These are phyloP conservation scores for Zarea fungicola DNA, from an alignment of 2,329 filamentous ascomycete species.

Conservation along the genomic window DNA sequence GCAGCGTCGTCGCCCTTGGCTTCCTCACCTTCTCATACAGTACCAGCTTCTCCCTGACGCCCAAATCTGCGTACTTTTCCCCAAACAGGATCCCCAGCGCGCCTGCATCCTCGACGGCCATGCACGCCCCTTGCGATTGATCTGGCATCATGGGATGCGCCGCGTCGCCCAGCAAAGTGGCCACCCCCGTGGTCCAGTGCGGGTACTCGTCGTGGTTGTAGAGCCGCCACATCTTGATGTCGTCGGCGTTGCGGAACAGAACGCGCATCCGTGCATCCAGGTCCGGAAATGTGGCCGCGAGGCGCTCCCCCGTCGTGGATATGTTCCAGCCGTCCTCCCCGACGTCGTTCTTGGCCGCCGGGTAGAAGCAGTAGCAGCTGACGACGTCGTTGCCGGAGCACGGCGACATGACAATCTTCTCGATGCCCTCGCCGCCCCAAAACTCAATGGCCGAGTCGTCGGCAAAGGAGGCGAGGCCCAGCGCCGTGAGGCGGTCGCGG, in stretches of 20 bases:
- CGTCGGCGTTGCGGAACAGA: constrained; percentile 52
- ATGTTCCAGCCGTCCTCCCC: constrained; percentile 48
- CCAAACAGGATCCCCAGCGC: constrained; percentile 54
- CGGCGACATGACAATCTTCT: constrained; percentile 63
- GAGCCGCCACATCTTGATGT: constrained; percentile 58
- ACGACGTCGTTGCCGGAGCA: constrained; percentile 55
- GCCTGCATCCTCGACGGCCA: constrained; percentile 60
- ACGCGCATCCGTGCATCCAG: constrained; percentile 49
- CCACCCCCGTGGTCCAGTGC: constrained; percentile 41
- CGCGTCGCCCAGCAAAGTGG: constrained; percentile 56
- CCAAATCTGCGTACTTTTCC: constrained; percentile 29
- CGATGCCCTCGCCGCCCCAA: constrained; percentile 56
- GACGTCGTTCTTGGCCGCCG: constrained; percentile 51
- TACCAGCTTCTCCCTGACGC: constrained; percentile 38
- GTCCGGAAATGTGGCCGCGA: constrained; percentile 51
- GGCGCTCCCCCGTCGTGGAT: constrained; percentile 45
- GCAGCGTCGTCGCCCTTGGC: constrained; percentile 45
- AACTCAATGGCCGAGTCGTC: constrained; percentile 54
- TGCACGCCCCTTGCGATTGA: constrained; percentile 61
- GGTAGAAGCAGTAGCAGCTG: constrained; percentile 64
- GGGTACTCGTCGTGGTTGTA: constrained; percentile 41
- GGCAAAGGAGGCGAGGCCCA: constrained; percentile 54
- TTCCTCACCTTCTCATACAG: constrained; percentile 44
- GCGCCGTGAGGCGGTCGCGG: constrained; percentile 46
- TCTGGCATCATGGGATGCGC: constrained; percentile 64